phyloP scores from a whole-genome alignment of 2,329 filamentous ascomycete species.

The Claviceps pazoutovae region DNA sequence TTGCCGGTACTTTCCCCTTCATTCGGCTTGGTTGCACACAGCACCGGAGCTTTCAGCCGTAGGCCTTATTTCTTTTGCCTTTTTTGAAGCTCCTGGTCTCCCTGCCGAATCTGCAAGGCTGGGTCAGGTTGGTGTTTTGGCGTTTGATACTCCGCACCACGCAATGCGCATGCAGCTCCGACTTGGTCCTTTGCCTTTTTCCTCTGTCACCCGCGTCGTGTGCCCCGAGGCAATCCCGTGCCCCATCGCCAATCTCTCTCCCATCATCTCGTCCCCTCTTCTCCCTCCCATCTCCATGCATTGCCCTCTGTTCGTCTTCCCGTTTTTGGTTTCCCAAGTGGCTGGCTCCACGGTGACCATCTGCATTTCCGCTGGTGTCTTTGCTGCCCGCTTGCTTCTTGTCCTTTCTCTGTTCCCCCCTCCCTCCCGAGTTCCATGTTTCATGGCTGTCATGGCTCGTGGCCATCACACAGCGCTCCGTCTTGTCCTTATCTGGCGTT shows the following conservation, averaged over 20 bases:
- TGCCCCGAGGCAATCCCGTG: constrained; percentile 1
- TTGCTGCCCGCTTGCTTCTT: neutral
- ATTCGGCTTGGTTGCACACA: no score
- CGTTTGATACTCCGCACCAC: neutral
- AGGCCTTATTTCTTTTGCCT: neutral
- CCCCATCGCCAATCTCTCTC: neutral
- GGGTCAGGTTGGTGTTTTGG: constrained; percentile 2
- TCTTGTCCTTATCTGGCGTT: neutral
- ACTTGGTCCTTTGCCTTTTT: neutral
- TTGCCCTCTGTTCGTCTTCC: neutral
- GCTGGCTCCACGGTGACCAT: neutral
- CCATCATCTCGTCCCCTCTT: neutral
- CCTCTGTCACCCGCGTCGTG: neutral
- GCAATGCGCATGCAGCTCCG: neutral
- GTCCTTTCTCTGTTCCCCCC: neutral
- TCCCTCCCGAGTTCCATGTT: constrained; percentile 2
- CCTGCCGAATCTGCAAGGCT: neutral
- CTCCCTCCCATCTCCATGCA: neutral
- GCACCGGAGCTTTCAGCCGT: neutral
- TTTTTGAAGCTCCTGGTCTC: neutral
- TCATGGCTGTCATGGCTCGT: constrained; percentile 4
- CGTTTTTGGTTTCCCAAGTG: neutral
- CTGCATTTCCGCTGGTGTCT: neutral
- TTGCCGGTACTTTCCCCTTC: neutral
- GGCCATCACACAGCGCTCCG: neutral